phyloP scores from a whole-genome alignment of 352 stramenopile genomes.

The Pseudoperonospora humuli region DNA sequence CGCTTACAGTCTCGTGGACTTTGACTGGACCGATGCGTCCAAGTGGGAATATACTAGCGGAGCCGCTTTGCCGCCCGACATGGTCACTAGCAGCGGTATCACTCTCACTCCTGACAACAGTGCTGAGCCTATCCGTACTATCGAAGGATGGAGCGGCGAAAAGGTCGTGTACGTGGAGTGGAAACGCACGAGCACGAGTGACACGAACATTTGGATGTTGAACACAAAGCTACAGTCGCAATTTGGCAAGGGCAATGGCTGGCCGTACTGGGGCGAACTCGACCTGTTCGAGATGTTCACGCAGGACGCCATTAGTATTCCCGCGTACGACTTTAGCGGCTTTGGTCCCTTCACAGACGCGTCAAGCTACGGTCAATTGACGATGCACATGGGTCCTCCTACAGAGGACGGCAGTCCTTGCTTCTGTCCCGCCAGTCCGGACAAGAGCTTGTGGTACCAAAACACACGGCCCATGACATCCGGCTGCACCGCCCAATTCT shows the following conservation, averaged over 20 bases:
- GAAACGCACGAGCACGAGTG: conserved; percentile 46
- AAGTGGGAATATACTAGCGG: conserved; percentile 60
- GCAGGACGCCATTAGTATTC: conserved; percentile 35
- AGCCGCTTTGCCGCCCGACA: conserved; percentile 23
- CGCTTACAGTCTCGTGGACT: conserved; percentile 46
- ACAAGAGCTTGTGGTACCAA: conserved; percentile 51
- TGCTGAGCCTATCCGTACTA: conserved; percentile 49
- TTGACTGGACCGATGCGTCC: conserved; percentile 53
- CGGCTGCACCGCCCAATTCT: conserved; percentile 61
- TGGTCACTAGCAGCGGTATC: conserved; percentile 46
- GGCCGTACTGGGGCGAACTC: conserved; percentile 69
- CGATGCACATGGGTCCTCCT: conserved; percentile 59
- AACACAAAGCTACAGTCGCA: conserved; percentile 66
- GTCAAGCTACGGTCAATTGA: conserved; percentile 58
- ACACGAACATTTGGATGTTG: conserved; percentile 84
- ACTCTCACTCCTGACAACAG: conserved; percentile 46
- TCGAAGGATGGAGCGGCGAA: conserved; percentile 54
- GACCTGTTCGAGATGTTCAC: conserved; percentile 85
- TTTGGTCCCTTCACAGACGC: conserved; percentile 29
- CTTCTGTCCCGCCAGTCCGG: conserved; percentile 40
- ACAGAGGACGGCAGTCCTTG: conserved; percentile 36
- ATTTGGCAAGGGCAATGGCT: conserved; percentile 49
- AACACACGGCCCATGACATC: conserved; percentile 55
- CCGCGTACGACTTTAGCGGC: conserved; percentile 43
- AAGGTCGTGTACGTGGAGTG: conserved; percentile 71